phyloP scores from a whole-genome alignment of 768 basidiomycete species.

The Plicaturopsis crispa region DNA sequence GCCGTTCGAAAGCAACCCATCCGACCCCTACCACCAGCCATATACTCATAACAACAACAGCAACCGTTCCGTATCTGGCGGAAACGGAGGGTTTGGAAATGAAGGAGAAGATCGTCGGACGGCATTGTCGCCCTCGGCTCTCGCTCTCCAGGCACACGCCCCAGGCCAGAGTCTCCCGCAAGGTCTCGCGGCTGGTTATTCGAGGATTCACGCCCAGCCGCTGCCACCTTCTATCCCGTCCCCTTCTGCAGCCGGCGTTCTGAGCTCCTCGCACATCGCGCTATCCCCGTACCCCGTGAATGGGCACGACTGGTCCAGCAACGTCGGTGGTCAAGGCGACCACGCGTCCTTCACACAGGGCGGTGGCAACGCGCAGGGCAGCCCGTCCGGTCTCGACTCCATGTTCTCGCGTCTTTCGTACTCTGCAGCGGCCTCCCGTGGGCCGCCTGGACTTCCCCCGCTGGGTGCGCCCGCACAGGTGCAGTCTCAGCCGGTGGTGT shows the following conservation, averaged over 20 bases:
- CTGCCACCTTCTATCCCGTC: conserved; percentile 26
- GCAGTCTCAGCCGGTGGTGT: conserved; percentile 9
- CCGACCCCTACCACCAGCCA: conserved; percentile 36
- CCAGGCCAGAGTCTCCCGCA: conserved; percentile 90
- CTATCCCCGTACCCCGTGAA: too few species aligned
- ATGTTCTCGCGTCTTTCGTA: conserved; percentile 54
- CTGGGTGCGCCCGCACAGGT: conserved; percentile 8
- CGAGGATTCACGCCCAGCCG: conserved; percentile 74
- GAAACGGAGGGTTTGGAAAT: conserved; percentile 11
- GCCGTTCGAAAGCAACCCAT: conserved; percentile 9
- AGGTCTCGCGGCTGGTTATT: conserved; percentile 86
- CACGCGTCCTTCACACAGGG: neutral
- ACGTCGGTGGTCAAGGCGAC: conserved; percentile 20
- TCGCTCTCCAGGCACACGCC: conserved; percentile 81
- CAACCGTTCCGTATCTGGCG: conserved; percentile 18
- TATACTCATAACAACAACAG: conserved; percentile 34
- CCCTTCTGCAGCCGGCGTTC: conserved; percentile 23
- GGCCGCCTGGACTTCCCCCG: conserved; percentile 10
- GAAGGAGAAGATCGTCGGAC: conserved; percentile 20
- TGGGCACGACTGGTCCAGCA: conserved; percentile 11
- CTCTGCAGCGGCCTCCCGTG: conserved; percentile 32
- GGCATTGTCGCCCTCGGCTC: conserved; percentile 56
- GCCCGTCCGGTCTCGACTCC: too few species aligned
- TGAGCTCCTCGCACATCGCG: conserved; percentile 9
- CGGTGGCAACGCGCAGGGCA: too few species aligned